phyloP scores from a whole-genome alignment of 805 yeast genomes.

The Isabelozyma gotoi region DNA sequence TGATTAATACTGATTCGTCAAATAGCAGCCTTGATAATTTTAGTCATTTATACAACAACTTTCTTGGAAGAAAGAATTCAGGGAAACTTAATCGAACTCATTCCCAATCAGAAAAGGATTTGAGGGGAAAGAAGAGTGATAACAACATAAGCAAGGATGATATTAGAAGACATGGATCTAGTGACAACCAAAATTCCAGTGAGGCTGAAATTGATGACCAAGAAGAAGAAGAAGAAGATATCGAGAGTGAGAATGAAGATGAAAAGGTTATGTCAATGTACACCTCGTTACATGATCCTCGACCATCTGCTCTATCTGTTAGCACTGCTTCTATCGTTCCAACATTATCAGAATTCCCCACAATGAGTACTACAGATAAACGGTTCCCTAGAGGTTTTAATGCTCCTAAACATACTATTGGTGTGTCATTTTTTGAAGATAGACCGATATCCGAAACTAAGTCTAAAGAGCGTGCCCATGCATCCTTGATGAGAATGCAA shows the following conservation, averaged over 20 bases:
- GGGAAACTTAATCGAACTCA: constrained; percentile 10
- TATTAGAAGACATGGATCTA: constrained; percentile 1
- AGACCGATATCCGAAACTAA: constrained; percentile 31
- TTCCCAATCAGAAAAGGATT: constrained; percentile 15
- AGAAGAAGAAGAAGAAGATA: constrained; percentile 15
- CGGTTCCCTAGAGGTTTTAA: constrained; percentile 20
- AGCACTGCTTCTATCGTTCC: constrained; percentile 27
- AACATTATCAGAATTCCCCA: constrained; percentile 43
- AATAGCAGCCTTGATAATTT: constrained; percentile 25
- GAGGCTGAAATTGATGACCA: constrained; percentile 6
- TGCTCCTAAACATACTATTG: constrained; percentile 4
- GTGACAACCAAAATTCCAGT: constrained; percentile 8
- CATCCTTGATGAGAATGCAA: constrained; percentile 60
- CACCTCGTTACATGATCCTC: constrained; percentile 44
- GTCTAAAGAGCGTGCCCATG: constrained; percentile 64
- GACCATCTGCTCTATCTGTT: constrained; percentile 1
- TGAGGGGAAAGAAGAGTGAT: constrained; percentile 1
- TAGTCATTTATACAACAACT: constrained; percentile 20
- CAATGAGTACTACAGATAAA: constrained; percentile 30
- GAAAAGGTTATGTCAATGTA: constrained; percentile 69
- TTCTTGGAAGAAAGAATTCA: constrained; percentile 17
- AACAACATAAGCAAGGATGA: constrained; percentile 6
- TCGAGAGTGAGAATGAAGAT: constrained; percentile 53
- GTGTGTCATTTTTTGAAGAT: constrained; percentile 21
- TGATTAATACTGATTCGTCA: constrained; percentile 10